Conservation (phyloP, 352 stramenopile species). For the Pythium sukuiense region DNA sequence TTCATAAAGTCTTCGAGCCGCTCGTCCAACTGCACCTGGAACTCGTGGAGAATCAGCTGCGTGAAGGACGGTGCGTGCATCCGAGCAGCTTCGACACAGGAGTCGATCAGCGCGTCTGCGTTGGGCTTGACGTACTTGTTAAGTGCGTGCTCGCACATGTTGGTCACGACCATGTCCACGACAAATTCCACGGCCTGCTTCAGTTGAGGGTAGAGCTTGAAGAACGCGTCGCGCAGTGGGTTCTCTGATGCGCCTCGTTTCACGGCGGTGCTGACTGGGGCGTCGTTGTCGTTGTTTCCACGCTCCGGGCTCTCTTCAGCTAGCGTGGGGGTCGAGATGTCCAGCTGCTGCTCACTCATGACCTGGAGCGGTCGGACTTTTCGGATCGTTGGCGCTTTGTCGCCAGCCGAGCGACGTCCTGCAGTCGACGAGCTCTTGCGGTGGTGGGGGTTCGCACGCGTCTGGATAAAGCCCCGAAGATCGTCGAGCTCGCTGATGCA, state of each 20-base stretch:
- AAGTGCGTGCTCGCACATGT: slow-evolving; percentile 59
- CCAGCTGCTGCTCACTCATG: slow-evolving; percentile 37
- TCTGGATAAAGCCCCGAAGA: slow-evolving; percentile 59
- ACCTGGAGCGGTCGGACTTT: slow-evolving; percentile 64
- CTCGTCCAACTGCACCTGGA: slow-evolving; percentile 29
- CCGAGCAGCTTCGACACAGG: slow-evolving; percentile 31
- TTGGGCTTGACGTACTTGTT: slow-evolving; percentile 38
- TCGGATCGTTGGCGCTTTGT: slow-evolving; percentile 37
- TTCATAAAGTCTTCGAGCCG: slow-evolving; percentile 32
- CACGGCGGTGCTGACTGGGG: background rate
- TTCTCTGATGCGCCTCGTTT: slow-evolving; percentile 12
- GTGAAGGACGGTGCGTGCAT: slow-evolving; percentile 32
- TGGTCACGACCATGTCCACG: slow-evolving; percentile 56
- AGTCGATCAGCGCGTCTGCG: slow-evolving; percentile 46
- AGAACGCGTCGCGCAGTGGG: slow-evolving; percentile 47
- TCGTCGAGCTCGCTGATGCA: slow-evolving; percentile 62
- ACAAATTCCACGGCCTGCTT: slow-evolving; percentile 65
- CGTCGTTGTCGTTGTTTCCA: slow-evolving; percentile 12
- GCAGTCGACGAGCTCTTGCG: slow-evolving; percentile 2
- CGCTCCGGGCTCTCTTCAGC: slow-evolving; percentile 2
- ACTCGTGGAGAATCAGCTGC: slow-evolving; percentile 31
- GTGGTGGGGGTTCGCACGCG: slow-evolving; percentile 39
- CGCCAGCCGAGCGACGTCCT: slow-evolving; percentile 3
- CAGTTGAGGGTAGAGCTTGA: slow-evolving; percentile 62
- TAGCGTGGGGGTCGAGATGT: slow-evolving; percentile 1